Conservation (phyloP, 2,329 filamentous ascomycete genomes). For the Endoconidiophora laricicola region DNA sequence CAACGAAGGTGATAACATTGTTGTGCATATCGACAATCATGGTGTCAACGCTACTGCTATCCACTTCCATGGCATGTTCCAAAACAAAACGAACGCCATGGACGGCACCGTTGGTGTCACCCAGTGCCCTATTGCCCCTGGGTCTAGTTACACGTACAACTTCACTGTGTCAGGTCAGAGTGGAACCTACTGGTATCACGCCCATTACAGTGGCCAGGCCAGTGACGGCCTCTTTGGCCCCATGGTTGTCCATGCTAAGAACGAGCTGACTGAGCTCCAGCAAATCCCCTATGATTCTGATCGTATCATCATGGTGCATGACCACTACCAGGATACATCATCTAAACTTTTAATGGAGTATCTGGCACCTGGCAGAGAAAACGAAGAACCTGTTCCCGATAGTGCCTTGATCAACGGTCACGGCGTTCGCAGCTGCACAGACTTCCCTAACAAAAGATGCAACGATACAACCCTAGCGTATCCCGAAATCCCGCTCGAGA, state of each 20-base stretch:
- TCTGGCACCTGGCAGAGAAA: slow-evolving; percentile 35
- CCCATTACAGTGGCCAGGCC: slow-evolving; percentile 46
- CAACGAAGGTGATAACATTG: slow-evolving; percentile 55
- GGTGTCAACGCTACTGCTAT: slow-evolving; percentile 49
- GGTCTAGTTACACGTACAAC: slow-evolving; percentile 45
- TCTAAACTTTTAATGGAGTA: slow-evolving; percentile 35
- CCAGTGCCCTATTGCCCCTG: slow-evolving; percentile 50
- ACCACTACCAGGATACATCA: slow-evolving; percentile 52
- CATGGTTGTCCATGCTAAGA: slow-evolving; percentile 43
- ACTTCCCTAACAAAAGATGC: slow-evolving; percentile 26
- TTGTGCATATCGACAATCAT: slow-evolving; percentile 53
- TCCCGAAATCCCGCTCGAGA: slow-evolving; percentile 30
- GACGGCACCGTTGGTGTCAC: slow-evolving; percentile 54
- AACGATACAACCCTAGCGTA: slow-evolving; percentile 23
- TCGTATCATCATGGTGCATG: slow-evolving; percentile 49
- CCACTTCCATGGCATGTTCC: slow-evolving; percentile 65
- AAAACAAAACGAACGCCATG: slow-evolving; percentile 57
- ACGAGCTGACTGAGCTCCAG: slow-evolving; percentile 21
- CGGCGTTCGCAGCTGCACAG: slow-evolving; percentile 20
- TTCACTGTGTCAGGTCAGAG: slow-evolving; percentile 42
- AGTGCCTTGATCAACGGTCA: slow-evolving; percentile 46
- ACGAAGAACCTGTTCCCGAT: slow-evolving; percentile 49
- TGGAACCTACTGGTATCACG: slow-evolving; percentile 45
- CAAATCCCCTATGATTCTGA: slow-evolving; percentile 26
- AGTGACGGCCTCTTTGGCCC: slow-evolving; percentile 53